Evolutionary conservation across 257 asterid species (phyloP).

Genomic region (Ophiorrhiza pumila): DNA sequence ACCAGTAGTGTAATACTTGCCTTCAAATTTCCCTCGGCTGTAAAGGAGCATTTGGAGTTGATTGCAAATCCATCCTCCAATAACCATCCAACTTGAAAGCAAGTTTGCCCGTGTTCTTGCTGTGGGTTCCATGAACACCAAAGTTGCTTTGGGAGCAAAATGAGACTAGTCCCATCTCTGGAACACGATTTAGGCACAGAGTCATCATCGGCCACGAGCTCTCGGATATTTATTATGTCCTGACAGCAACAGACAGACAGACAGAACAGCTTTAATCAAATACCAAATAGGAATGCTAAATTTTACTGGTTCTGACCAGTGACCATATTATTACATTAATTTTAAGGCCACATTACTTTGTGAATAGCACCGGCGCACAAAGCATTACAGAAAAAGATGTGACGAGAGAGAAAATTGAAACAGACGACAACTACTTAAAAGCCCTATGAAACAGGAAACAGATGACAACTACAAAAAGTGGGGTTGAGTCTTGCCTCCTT

Average conservation of each 20-base stretch:
- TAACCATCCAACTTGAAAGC: conserved; percentile 81
- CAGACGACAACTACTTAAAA: no score
- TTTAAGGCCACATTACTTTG: no score
- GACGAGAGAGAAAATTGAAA: not conserved
- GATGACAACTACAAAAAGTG: not conserved
- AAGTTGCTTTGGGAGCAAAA: conserved; percentile 71
- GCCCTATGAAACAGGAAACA: no score
- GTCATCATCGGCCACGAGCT: conserved; percentile 33
- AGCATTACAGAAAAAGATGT: no score
- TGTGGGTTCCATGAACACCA: conserved; percentile 58
- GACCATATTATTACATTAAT: no score
- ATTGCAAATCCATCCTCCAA: conserved; percentile 55
- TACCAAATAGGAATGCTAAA: no score
- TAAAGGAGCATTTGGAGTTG: conserved; percentile 65
- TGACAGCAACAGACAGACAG: no score
- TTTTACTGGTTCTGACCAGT: no score
- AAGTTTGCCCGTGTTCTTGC: conserved; percentile 32
- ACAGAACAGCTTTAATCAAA: no score
- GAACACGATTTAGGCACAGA: conserved; percentile 21
- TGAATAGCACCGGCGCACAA: no score
- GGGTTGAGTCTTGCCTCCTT: no score
- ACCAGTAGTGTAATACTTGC: conserved; percentile 22
- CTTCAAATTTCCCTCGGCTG: conserved; percentile 49
- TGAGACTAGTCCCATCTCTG: conserved; percentile 44
- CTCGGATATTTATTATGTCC: conserved; percentile 37